Evolutionary conservation across 257 asterid genomes (phyloP).

Genomic region (Haberlea rhodopensis): DNA sequence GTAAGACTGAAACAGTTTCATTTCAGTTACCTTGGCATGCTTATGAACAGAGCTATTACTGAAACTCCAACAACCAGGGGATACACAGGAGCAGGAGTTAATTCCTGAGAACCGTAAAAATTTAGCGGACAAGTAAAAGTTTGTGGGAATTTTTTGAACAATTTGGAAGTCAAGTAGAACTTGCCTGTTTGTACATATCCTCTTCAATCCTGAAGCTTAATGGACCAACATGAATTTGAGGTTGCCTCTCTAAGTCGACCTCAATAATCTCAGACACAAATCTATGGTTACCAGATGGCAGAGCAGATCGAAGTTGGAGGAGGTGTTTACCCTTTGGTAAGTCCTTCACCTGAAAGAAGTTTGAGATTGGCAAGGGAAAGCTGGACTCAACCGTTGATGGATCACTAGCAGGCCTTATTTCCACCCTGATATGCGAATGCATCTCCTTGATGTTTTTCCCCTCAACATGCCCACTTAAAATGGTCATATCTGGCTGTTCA

Average conservation of each 20-base stretch:
- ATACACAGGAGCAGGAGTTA: constrained; percentile 84
- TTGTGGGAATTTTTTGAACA: not conserved
- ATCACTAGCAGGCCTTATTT: constrained; percentile 63
- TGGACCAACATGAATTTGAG: constrained; percentile 78
- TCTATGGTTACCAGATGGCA: constrained; percentile 49
- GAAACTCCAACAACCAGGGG: constrained; percentile 75
- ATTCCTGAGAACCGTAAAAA: constrained; percentile 47
- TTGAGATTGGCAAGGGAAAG: constrained; percentile 87
- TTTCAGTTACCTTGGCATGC: constrained; percentile 76
- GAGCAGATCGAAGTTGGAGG: constrained; percentile 68
- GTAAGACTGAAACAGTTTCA: not conserved
- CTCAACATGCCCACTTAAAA: constrained; percentile 85
- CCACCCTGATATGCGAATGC: constrained; percentile 66
- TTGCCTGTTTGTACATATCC: constrained; percentile 80
- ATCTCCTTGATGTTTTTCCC: constrained; percentile 66
- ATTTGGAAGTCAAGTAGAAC: not conserved
- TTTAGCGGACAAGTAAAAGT: constrained; percentile 8
- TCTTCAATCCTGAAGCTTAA: constrained; percentile 57
- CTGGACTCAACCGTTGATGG: constrained; percentile 65
- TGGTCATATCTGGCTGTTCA: constrained; percentile 80
- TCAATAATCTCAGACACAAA: constrained; percentile 75
- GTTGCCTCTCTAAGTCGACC: constrained; percentile 69
- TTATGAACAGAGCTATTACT: constrained; percentile 65
- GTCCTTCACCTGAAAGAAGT: constrained; percentile 93
- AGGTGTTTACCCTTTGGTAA: constrained; percentile 84